Evolutionary conservation across 140 eudicot species (phyloP).

Genomic region (Bidens hawaiensis): DNA sequence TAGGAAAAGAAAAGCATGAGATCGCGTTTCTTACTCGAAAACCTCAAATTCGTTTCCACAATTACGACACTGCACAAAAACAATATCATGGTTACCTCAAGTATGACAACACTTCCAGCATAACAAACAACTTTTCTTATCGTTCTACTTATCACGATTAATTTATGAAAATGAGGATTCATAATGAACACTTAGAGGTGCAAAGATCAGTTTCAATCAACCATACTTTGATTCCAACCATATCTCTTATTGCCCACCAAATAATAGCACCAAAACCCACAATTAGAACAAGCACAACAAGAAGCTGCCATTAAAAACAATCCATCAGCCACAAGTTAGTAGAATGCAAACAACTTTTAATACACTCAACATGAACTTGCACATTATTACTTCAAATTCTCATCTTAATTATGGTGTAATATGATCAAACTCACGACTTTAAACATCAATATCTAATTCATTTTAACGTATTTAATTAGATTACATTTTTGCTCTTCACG

Average conservation of each 20-base stretch:
- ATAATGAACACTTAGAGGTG: no score
- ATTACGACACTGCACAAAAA: conserved; percentile 96
- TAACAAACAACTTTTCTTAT: no score
- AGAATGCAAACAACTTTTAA: not conserved
- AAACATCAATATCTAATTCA: no score
- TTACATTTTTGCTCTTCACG: no score
- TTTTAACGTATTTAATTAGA: no score
- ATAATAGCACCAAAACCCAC: conserved; percentile 80
- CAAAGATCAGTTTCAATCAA: no score
- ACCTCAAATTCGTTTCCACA: conserved; percentile 77
- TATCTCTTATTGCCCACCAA: conserved; percentile 87
- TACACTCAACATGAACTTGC: conserved; percentile 9
- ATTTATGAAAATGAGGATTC: no score
- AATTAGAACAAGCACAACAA: conserved; percentile 61
- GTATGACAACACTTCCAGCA: no score
- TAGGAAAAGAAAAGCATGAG: not conserved
- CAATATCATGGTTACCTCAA: no score
- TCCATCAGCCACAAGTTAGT: not conserved
- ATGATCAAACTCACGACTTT: no score
- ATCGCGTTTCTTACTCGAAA: conserved; percentile 53
- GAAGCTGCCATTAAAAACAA: conserved; percentile 44
- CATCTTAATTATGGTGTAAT: not conserved
- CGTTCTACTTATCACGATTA: no score
- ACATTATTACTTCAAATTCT: not conserved
- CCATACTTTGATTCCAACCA: conserved; percentile 63